Evolutionary conservation across 2,329 filamentous ascomycete species (phyloP).

Genomic region (Ophiostoma ulmi): DNA sequence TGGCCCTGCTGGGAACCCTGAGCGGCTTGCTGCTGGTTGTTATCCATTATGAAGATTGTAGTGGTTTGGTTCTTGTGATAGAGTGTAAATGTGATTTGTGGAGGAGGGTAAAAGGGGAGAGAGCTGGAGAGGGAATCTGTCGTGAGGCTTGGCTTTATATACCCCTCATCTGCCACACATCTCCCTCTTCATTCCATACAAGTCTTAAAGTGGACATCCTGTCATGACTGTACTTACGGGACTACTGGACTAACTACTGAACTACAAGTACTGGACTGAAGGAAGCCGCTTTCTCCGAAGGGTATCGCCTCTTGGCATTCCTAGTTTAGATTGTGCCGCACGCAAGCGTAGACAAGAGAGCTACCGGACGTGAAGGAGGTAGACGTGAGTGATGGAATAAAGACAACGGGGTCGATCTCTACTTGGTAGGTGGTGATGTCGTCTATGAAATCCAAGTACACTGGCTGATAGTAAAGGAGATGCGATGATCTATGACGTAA

Average conservation of each 20-base stretch:
- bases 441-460: neutral
- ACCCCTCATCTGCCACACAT: slow-evolving; percentile 7
- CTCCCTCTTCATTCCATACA: neutral
- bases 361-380: neutral
- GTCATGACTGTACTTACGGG: neutral
- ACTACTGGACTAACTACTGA: too few species aligned
- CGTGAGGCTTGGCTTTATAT: slow-evolving; percentile 16
- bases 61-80: neutral
- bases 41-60: slow-evolving; percentile 15
- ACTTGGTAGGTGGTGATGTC: neutral
- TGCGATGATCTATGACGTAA: slow-evolving; percentile 12
- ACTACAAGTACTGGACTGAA: neutral
- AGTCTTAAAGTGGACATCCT: neutral
- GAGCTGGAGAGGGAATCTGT: too few species aligned
- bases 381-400: neutral
- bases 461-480: neutral
- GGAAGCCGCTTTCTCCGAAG: slow-evolving; percentile 7
- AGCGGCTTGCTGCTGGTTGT: slow-evolving; percentile 17
- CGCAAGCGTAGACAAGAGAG: neutral
- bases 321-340: neutral
- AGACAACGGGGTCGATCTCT: neutral
- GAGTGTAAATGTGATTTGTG: neutral
- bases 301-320: slow-evolving; percentile 14
- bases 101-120: neutral
- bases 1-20: slow-evolving; percentile 14